Evolutionary conservation across 2,329 filamentous ascomycete species (phyloP).

Genomic region (Trichoderma breve): DNA sequence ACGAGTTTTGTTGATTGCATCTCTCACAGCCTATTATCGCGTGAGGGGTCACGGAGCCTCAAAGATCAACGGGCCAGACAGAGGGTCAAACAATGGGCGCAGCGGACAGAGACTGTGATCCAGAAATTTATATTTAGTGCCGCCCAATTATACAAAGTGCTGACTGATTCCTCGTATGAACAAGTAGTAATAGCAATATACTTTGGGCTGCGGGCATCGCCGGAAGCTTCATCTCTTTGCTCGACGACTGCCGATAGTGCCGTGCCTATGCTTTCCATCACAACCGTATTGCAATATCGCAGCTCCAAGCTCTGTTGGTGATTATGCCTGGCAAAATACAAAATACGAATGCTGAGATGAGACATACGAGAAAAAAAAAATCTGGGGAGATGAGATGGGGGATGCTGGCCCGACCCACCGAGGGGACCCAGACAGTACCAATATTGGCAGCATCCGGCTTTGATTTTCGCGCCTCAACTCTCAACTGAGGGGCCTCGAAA

Average conservation of each 20-base stretch:
- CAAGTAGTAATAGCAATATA: not conserved
- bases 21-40: not conserved
- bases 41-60: not conserved
- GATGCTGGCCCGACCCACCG: not conserved
- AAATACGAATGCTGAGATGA: slow-evolving; percentile 16
- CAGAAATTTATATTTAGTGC: not conserved
- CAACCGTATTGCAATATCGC: not conserved
- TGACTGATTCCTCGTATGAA: not conserved
- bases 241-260: not conserved
- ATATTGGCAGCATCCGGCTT: not conserved
- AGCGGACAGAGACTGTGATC: not conserved
- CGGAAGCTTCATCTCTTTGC: not conserved
- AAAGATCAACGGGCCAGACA: not conserved
- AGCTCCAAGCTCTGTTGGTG: not conserved
- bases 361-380: slow-evolving; percentile 11
- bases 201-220: slow-evolving; percentile 1
- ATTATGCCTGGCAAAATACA: not conserved
- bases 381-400: not conserved
- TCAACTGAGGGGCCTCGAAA: not conserved
- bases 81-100: not conserved
- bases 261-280: not conserved
- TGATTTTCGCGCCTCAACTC: slow-evolving; percentile 1
- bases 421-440: not conserved
- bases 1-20: not conserved
- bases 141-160: not conserved